Conservation (phyloP, 805 yeast genomes). For the Priceomyces melissophilus region DNA sequence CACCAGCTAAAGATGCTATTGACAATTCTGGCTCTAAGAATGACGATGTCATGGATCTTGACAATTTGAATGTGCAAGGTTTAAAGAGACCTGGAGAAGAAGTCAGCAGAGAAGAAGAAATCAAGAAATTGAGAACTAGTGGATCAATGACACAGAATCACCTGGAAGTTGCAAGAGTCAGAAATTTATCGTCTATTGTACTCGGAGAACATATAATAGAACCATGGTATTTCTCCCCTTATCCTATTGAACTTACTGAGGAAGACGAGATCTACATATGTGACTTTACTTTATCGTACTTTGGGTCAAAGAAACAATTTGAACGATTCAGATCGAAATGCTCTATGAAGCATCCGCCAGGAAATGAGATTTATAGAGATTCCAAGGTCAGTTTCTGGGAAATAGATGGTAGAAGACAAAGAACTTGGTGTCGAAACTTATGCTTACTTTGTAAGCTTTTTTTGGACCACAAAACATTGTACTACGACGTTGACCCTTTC, state of each 20-base stretch:
- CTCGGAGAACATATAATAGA: slow-evolving; percentile 91
- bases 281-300: slow-evolving; percentile 85
- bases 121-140: slow-evolving; percentile 85
- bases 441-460: slow-evolving; percentile 88
- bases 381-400: slow-evolving; percentile 92
- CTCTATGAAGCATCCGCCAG: slow-evolving; percentile 94
- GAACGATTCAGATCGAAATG: slow-evolving; percentile 88
- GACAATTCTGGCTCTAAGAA: slow-evolving; percentile 20
- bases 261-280: slow-evolving; percentile 87
- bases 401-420: slow-evolving; percentile 92
- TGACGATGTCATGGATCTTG: slow-evolving; percentile 81
- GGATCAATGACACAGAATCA: slow-evolving; percentile 94
- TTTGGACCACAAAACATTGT: slow-evolving; percentile 91
- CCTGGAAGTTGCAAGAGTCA: slow-evolving; percentile 84
- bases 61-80: slow-evolving; percentile 82
- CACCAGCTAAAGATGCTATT: slow-evolving; percentile 27
- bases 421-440: slow-evolving; percentile 96
- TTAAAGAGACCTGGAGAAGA: slow-evolving; percentile 62
- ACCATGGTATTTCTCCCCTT: slow-evolving; percentile 99
- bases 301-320: slow-evolving; percentile 85
- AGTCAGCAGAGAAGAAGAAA: slow-evolving; percentile 84
- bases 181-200: slow-evolving; percentile 74
- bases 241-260: slow-evolving; percentile 91
- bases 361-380: slow-evolving; percentile 94
- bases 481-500: slow-evolving; percentile 98